Evolutionary conservation across 2,329 filamentous ascomycete genomes (phyloP).

Genomic region (Pseudopyrenochaeta lycopersici): DNA sequence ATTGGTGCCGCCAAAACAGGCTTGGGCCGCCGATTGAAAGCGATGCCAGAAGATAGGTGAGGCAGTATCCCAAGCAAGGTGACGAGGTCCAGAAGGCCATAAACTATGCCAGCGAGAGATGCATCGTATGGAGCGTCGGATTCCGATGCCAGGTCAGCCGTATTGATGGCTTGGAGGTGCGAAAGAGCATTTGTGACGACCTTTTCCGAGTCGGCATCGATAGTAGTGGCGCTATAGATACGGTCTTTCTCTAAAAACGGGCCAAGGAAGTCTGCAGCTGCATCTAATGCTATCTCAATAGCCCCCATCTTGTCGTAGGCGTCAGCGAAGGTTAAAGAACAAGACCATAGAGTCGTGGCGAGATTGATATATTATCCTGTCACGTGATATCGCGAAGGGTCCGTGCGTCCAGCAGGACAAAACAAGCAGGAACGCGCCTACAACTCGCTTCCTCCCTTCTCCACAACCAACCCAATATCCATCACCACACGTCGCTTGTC

Average conservation of each 20-base stretch:
- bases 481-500: conserved; percentile 20
- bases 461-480: conserved; percentile 26
- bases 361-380: neutral
- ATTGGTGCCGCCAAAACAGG: conserved; percentile 39
- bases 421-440: conserved; percentile 20
- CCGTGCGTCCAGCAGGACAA: too few relatives aligned
- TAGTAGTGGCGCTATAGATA: conserved; percentile 10
- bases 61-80: conserved; percentile 46
- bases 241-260: conserved; percentile 35
- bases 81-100: conserved; percentile 49
- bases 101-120: conserved; percentile 48
- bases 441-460: neutral
- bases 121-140: conserved; percentile 50
- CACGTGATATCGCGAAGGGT: too few relatives aligned
- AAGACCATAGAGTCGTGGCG: neutral
- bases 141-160: conserved; percentile 39
- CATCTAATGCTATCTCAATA: conserved; percentile 43
- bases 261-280: conserved; percentile 42
- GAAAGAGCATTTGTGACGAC: conserved; percentile 39
- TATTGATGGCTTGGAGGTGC: conserved; percentile 45
- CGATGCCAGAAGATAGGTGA: conserved; percentile 43
- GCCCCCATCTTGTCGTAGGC: conserved; percentile 30
- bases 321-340: neutral
- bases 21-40: conserved; percentile 43
- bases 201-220: conserved; percentile 8